These are phyloP conservation scores for Penicillium sp. DNA, from an alignment of 2,329 filamentous ascomycete species.

Conservation along the genomic window DNA sequence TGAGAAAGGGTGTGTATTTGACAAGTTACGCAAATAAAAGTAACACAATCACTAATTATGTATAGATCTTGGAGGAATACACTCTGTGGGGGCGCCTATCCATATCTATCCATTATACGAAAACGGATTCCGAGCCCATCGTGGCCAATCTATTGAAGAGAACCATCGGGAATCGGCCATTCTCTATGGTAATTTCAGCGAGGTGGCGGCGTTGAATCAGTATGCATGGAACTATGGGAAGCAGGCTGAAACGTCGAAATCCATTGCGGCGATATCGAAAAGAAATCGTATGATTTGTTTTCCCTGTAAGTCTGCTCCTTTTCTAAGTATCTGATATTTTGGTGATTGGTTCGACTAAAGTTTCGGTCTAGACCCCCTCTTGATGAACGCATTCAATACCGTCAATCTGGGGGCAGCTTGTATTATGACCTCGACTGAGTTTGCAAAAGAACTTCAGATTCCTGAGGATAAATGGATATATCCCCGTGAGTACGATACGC, in stretches of 20 bases:
- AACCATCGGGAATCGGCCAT: slow-evolving; percentile 64
- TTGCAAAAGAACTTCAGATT: slow-evolving; percentile 60
- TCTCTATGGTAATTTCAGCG: slow-evolving; percentile 65
- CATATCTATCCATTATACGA: slow-evolving; percentile 72
- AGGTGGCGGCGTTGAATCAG: slow-evolving; percentile 57
- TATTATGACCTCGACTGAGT: slow-evolving; percentile 62
- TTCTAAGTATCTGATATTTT: background rate
- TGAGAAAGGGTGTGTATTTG: slow-evolving; percentile 45
- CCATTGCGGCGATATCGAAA: slow-evolving; percentile 58
- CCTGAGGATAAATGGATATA: slow-evolving; percentile 65
- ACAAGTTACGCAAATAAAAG: background rate
- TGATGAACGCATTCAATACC: slow-evolving; percentile 75
- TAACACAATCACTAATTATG: background rate
- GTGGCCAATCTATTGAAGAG: slow-evolving; percentile 56
- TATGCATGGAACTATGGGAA: slow-evolving; percentile 63
- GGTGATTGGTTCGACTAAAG: background rate
- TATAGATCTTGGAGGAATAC: slow-evolving; percentile 59
- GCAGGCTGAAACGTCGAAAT: slow-evolving; percentile 49
- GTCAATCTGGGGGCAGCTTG: slow-evolving; percentile 67
- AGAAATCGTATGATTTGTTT: slow-evolving; percentile 71
- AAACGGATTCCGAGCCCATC: slow-evolving; percentile 63
- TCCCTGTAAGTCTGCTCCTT: slow-evolving; percentile 57
- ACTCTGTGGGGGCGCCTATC: slow-evolving; percentile 65
- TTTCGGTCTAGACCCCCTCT: slow-evolving; percentile 59
- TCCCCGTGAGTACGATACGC: slow-evolving; percentile 35